Evolutionary conservation across 2,329 filamentous ascomycete species (phyloP), one percentile per base, ranked within the genome.

Genomic region (Penicillium sp.): DNA sequence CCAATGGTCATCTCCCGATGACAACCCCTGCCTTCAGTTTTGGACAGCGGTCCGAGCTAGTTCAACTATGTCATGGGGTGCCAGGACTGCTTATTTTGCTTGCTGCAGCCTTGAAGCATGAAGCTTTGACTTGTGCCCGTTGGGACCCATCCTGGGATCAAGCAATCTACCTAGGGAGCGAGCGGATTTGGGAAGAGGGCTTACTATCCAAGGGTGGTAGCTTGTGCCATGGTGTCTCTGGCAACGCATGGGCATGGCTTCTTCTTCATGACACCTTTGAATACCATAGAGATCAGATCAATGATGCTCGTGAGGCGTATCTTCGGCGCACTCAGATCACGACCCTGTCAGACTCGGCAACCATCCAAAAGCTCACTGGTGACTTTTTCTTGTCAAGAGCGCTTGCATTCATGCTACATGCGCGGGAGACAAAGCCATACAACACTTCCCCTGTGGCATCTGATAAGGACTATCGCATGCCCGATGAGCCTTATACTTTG

Each of bases 61-160:
- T 77, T 2, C 75, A 77, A 42, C 62, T 77, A 32, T 77, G 75
- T 32, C 75, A 77, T 50, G 75, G 75, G 3, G 67, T 67, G 14
- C 75, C 75, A 1, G 72, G 72, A 0, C 55, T 75, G 4, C 60
- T 77, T 5, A 52, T 72, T 14, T 66, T 77, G 5, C 53, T 77
- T 21, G 67, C 65, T 1, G 60, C 66, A 13, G 71, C 71, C 16
- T 62, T 71, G 48, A 68, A 66, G 32, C 68, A 69, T 34, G 24
- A 39, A 1, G 18, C 50, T 5, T 41, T 77, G n/a, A 55, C 64
- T 21, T 45, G 50, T 18, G 54, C 59, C 8, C 64, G 65, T 47
- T 76, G 73, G 74, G 58, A 65, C 29, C 73, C 73, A 2, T 65
- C 68, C 38, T 77, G 74, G 74, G 69, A 75, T 22, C 49, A 68